phyloP scores from a whole-genome alignment of 208 protist species.

The Lotmaria passim region DNA sequence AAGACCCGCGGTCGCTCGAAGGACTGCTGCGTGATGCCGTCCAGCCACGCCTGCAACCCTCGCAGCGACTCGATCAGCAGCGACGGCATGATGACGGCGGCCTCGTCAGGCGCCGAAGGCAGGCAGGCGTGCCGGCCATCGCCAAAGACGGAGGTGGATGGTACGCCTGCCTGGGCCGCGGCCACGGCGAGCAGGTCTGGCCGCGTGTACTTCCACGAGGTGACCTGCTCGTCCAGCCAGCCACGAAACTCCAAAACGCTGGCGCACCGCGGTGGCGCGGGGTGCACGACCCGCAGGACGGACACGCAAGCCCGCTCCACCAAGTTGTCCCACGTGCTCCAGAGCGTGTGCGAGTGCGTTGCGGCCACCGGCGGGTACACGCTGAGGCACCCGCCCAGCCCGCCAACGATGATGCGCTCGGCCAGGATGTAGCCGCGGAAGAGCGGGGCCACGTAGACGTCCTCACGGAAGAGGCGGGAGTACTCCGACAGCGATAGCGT shows the following conservation, averaged over 20 bases:
- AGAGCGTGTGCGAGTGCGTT: conserved; percentile 93
- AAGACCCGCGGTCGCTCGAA: conserved; percentile 44
- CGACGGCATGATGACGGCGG: conserved; percentile 57
- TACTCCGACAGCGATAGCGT: conserved; percentile 83
- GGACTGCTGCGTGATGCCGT: conserved; percentile 77
- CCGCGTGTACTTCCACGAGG: conserved; percentile 73
- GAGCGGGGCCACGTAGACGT: conserved; percentile 97
- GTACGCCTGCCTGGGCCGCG: neutral
- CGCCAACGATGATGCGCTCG: conserved; percentile 94
- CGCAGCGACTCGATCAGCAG: conserved; percentile 81
- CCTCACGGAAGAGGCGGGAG: conserved; percentile 89
- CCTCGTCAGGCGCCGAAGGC: conserved; percentile 34
- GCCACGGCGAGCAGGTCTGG: conserved; percentile 21
- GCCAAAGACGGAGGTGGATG: neutral
- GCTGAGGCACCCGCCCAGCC: conserved; percentile 91
- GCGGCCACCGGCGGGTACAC: conserved; percentile 93
- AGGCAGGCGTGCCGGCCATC: conserved; percentile 7
- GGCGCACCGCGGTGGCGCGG: conserved; percentile 55
- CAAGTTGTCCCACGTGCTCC: conserved; percentile 87
- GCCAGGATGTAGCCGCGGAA: conserved; percentile 98
- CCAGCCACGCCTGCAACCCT: conserved; percentile 58
- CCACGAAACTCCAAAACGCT: conserved; percentile 78
- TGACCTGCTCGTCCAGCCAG: conserved; percentile 76
- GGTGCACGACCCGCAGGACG: conserved; percentile 57
- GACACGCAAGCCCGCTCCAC: conserved; percentile 76